Percentiles rank a stretch among this genome's conserved stretches.
These are phyloP conservation scores for Phoma herbarum DNA, from an alignment of 2,329 filamentous ascomycete genomes.

Conservation along the genomic window DNA sequence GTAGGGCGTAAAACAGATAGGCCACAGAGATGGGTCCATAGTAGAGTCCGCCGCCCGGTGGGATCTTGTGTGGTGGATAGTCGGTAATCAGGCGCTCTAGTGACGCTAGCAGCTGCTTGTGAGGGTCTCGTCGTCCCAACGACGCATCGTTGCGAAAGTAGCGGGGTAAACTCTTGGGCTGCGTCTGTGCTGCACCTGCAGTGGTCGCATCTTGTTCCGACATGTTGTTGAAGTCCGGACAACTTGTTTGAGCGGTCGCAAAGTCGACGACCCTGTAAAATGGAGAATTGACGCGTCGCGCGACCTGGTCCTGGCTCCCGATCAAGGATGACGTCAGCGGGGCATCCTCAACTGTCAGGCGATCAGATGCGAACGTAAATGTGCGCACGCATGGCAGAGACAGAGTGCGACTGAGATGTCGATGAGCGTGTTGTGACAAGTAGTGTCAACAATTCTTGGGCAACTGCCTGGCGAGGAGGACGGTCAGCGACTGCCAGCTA, in stretches of 20 bases:
- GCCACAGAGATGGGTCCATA: slow-evolving; percentile 61
- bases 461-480: background rate
- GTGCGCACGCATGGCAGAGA: background rate
- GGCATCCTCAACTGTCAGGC: slow-evolving; percentile 10
- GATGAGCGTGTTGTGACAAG: background rate
- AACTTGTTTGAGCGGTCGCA: background rate
- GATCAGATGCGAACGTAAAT: background rate
- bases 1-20: slow-evolving; percentile 60
- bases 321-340: slow-evolving; percentile 36
- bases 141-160: slow-evolving; percentile 54
- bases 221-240: slow-evolving; percentile 29
- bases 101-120: slow-evolving; percentile 61
- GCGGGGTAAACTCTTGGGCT: slow-evolving; percentile 47
- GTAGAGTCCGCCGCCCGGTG: slow-evolving; percentile 60
- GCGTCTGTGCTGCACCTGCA: slow-evolving; percentile 28
- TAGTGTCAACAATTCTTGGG: background rate
- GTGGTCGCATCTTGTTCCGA: slow-evolving; percentile 34
- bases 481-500: background rate
- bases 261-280: slow-evolving; percentile 5
- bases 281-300: background rate
- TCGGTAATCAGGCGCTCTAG: slow-evolving; percentile 59
- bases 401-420: background rate
- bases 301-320: background rate
- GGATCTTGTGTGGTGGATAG: slow-evolving; percentile 57
- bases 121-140: slow-evolving; percentile 53